These are phyloP conservation scores for Trypanosomatidae sp. DNA, from an alignment of 208 protist genomes.

Conservation along the genomic window DNA sequence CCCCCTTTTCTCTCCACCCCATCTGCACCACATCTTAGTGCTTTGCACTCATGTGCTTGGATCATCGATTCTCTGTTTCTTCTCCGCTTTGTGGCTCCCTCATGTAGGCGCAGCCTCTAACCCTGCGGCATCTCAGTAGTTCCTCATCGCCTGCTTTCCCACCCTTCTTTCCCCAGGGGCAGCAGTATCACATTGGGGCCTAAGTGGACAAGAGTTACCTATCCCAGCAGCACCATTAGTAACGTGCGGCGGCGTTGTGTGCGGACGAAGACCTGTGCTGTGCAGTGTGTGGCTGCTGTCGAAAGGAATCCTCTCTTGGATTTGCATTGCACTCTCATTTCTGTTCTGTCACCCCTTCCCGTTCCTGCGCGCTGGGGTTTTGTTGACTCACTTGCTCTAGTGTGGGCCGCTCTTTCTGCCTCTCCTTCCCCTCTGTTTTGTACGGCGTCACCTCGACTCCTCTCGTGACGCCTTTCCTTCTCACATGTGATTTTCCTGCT, in stretches of 20 bases:
- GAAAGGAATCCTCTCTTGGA: neutral
- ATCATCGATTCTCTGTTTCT: neutral
- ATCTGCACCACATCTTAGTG: neutral
- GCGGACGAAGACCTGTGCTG: neutral
- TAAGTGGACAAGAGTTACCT: neutral
- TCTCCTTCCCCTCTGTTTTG: neutral
- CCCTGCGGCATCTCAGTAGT: neutral
- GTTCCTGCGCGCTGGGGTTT: neutral
- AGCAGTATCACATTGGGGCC: neutral
- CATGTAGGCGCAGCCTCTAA: neutral
- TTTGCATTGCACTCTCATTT: neutral
- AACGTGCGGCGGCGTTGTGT: neutral
- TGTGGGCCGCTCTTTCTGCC: neutral
- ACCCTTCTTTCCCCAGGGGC: neutral
- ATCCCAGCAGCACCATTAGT: neutral
- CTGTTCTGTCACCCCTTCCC: neutral
- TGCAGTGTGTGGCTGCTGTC: neutral
- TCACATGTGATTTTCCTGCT: neutral
- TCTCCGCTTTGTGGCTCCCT: neutral
- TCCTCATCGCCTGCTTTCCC: neutral
- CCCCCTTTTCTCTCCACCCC: no score
- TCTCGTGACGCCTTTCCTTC: neutral
- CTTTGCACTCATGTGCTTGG: neutral
- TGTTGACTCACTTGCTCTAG: neutral
- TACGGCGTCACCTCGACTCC: neutral